Evolutionary conservation across 164 flowering plant species (phyloP).

Genomic region (Sextonia rubra): DNA sequence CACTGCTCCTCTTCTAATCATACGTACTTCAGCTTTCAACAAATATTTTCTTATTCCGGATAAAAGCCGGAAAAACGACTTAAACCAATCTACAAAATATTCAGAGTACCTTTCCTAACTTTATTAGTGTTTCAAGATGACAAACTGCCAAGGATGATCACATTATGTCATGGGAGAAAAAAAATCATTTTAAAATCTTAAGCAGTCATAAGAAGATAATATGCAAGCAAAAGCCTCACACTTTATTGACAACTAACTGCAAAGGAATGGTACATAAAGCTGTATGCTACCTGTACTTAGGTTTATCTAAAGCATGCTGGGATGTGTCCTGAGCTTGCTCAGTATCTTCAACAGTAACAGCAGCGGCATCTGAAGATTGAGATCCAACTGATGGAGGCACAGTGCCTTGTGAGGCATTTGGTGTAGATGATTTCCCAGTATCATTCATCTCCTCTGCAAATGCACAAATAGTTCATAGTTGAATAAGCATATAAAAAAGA

Average conservation of each 20-base stretch:
- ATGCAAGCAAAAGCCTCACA: background rate
- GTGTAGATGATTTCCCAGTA: conserved; percentile 16
- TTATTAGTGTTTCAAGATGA: too few species aligned
- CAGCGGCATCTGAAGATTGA: conserved; percentile 6
- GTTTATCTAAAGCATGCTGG: conserved; percentile 30
- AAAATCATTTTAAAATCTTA: background rate
- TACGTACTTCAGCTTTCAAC: too few species aligned
- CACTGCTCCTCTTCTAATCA: too few species aligned
- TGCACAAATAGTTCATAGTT: conserved; percentile 6
- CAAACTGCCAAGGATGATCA: background rate
- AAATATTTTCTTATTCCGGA: too few species aligned
- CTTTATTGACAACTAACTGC: background rate
- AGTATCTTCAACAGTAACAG: conserved; percentile 20
- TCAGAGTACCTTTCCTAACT: too few species aligned
- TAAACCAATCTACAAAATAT: too few species aligned
- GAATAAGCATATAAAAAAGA: background rate
- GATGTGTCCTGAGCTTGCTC: conserved; percentile 19
- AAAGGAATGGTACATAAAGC: background rate
- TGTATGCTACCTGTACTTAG: conserved; percentile 58
- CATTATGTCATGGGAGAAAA: background rate
- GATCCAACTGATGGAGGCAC: conserved; percentile 14
- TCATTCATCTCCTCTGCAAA: conserved; percentile 55
- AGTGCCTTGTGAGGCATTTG: conserved; percentile 7
- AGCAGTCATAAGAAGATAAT: background rate
- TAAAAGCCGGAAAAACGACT: too few species aligned